phyloP scores from a whole-genome alignment of 2,329 filamentous ascomycete genomes.

The Colletotrichum sp. region DNA sequence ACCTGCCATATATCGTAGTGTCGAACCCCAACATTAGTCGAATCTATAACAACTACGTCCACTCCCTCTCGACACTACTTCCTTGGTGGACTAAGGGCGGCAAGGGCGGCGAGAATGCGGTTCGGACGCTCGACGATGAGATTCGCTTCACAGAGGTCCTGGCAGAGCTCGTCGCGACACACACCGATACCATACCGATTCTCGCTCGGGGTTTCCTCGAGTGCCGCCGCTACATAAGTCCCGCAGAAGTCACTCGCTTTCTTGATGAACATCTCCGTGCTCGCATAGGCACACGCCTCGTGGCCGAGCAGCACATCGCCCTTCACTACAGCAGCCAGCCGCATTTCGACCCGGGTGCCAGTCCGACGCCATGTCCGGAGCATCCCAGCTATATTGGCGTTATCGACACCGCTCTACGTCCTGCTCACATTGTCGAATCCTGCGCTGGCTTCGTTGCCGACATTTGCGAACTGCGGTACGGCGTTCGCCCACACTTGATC shows the following conservation, averaged over 20 bases:
- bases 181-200: slow-evolving; percentile 92
- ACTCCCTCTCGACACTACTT: slow-evolving; percentile 88
- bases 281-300: slow-evolving; percentile 89
- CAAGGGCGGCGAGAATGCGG: slow-evolving; percentile 47
- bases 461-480: slow-evolving; percentile 96
- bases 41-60: slow-evolving; percentile 96
- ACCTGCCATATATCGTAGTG: slow-evolving; percentile 96
- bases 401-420: slow-evolving; percentile 88
- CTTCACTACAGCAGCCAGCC: slow-evolving; percentile 77
- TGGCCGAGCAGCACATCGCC: slow-evolving; percentile 96
- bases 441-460: slow-evolving; percentile 93
- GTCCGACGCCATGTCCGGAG: slow-evolving; percentile 55
- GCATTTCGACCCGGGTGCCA: slow-evolving; percentile 63
- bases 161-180: slow-evolving; percentile 92
- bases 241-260: slow-evolving; percentile 85
- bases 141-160: slow-evolving; percentile 91
- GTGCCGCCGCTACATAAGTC: slow-evolving; percentile 86
- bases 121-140: slow-evolving; percentile 83
- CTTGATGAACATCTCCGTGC: slow-evolving; percentile 93
- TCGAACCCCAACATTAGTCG: slow-evolving; percentile 94
- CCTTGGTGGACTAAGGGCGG: slow-evolving; percentile 64
- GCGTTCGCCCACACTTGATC: slow-evolving; percentile 78
- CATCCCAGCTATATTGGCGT: slow-evolving; percentile 83
- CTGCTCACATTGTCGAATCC: slow-evolving; percentile 78
- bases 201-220: slow-evolving; percentile 93